phyloP scores from a whole-genome alignment of 2,329 filamentous ascomycete species.

The Cercospora zeae-maydis region DNA sequence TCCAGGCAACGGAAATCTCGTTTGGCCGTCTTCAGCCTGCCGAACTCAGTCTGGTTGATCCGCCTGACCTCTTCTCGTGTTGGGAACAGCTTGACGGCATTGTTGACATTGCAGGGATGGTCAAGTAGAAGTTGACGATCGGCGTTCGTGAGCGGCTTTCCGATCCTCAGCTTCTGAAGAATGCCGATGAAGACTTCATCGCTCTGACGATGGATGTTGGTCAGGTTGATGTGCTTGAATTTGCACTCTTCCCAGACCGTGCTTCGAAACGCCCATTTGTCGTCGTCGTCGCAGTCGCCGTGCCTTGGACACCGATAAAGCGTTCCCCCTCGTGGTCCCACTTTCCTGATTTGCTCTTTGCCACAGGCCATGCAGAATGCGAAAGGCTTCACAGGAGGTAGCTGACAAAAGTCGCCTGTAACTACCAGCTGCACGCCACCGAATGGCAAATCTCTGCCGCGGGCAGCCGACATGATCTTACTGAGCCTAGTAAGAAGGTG shows the following conservation, averaged over 20 bases:
- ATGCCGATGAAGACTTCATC: slow-evolving; percentile 54
- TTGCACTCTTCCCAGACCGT: slow-evolving; percentile 53
- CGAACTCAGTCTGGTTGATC: slow-evolving; percentile 18
- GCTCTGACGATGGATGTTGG: slow-evolving; percentile 55
- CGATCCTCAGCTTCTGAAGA: slow-evolving; percentile 54
- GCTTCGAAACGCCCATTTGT: slow-evolving; percentile 62
- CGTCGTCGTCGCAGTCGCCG: slow-evolving; percentile 43
- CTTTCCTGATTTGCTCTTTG: slow-evolving; percentile 28
- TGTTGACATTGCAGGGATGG: slow-evolving; percentile 34
- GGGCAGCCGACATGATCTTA: slow-evolving; percentile 10
- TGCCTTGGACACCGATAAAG: slow-evolving; percentile 38
- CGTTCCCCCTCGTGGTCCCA: slow-evolving; percentile 20
- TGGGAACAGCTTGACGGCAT: slow-evolving; percentile 36
- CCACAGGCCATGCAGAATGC: slow-evolving; percentile 51
- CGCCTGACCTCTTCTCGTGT: slow-evolving; percentile 23
- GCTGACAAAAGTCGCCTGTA: slow-evolving; percentile 58
- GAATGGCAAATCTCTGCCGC: slow-evolving; percentile 13
- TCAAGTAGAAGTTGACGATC: slow-evolving; percentile 48
- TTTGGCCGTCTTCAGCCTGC: slow-evolving; percentile 11
- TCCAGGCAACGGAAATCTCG: slow-evolving; percentile 40
- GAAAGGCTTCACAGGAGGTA: slow-evolving; percentile 59
- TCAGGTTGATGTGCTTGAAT: slow-evolving; percentile 54
- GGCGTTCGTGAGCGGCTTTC: slow-evolving; percentile 37
- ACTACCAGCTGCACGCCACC: slow-evolving; percentile 41
- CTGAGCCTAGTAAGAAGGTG: slow-evolving; percentile 50